Conservation (phyloP, 441 rosid species). For the Pelargonium australe region DNA sequence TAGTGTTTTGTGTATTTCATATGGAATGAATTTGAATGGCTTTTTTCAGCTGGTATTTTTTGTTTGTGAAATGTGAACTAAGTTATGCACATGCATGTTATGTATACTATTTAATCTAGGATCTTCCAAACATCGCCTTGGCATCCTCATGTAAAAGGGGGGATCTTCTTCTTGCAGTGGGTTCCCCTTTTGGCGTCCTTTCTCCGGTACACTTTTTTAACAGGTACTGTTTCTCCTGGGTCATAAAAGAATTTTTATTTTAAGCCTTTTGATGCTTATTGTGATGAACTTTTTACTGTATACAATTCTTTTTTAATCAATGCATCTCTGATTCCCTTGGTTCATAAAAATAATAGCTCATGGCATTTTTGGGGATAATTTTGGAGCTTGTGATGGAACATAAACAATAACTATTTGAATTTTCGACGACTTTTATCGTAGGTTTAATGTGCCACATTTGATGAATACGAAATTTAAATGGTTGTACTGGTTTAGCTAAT, state of each 20-base stretch:
- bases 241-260: constrained; percentile 3
- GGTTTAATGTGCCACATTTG: no score
- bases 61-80: constrained; percentile 2
- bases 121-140: constrained; percentile 35
- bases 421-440: no score
- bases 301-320: no score
- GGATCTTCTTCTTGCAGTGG: constrained; percentile 67
- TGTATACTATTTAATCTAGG: constrained; percentile 38
- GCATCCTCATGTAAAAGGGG: constrained; percentile 49
- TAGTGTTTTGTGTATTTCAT: not conserved
- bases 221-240: constrained; percentile 41
- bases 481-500: no score
- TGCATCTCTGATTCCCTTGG: no score
- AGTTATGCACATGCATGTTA: not conserved
- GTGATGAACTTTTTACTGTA: no score
- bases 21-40: not conserved
- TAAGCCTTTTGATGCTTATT: not conserved
- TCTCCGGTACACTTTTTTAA: constrained; percentile 87
- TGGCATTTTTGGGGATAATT: no score
- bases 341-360: no score
- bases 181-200: constrained; percentile 92
- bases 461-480: no score
- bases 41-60: constrained; percentile 10
- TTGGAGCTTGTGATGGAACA: no score
- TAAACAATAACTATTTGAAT: no score